Evolutionary conservation across 179 eudicot genomes (phyloP), one percentile per base, ranked within the genome.

Genomic region (Silene coronaria): DNA sequence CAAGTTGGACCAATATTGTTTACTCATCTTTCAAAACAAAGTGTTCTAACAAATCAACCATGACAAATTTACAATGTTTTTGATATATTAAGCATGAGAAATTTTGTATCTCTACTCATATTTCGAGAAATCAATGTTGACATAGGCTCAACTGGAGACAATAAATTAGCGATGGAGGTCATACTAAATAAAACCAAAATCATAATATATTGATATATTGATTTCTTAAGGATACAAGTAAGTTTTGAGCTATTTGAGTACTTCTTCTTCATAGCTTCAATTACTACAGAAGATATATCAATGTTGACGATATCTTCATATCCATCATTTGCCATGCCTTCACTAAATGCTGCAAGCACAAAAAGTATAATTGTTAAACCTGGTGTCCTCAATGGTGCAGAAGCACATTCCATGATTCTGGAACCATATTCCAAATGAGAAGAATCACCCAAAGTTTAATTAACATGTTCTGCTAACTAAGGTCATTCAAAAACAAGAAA

Each of bases 251-350:
- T 60, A 55, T 83, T 75, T 46, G 76, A 48, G 71, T 91, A 87
- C 77, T 90, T 91, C 85, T 79, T 84, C 73, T 82, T 81, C 98
- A 93, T 93, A n/a, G 89, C 89, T 67, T 90, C 89, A 76, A 93
- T 89, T 67, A 87, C 97, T 32, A 91, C 93, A 14, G 88, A 82
- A 30, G 98, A 93, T 53, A 93, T 88, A 84, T 93, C 98, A 69
- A 89, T 75, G 73, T 87, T 93, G 83, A 88, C 86, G 59, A 93
- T 86, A 76, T 90, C 88, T 75, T 65, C 85, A 34, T 88, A 93
- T 34, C 97, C 97, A 84, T 91, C 91, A 59, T 86, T 80, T 63
- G 84, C 89, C 97, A 93, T 87, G 61, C 83, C 93, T 87, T 93
- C 93, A 79, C 97, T 85, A 72, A 93, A 88, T 72, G 91, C 98